A percentile compares a stretch with the other conserved stretches of the same genome.
Evolutionary conservation across 306 rosid species (phyloP).

Genomic region (Gynostemma pentaphyllum): DNA sequence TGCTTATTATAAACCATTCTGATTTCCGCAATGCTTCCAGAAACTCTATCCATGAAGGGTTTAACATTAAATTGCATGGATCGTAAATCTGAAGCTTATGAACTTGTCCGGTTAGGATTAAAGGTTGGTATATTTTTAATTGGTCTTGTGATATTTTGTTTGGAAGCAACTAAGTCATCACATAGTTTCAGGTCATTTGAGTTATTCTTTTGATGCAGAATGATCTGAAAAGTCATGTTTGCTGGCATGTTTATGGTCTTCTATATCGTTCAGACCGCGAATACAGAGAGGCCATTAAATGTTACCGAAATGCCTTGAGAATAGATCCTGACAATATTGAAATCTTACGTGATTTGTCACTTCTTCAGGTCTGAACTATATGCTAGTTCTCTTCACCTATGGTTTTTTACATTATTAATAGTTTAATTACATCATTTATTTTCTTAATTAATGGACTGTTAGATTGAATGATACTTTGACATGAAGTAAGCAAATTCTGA

Average conservation of each 20-base stretch:
- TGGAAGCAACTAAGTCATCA: not conserved
- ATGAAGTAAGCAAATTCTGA: not conserved
- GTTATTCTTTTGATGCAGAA: constrained; percentile 46
- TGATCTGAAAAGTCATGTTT: constrained; percentile 98
- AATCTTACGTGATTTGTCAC: constrained; percentile 84
- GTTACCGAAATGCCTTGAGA: constrained; percentile 84
- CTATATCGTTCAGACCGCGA: constrained; percentile 97
- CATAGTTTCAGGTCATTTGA: constrained; percentile 5
- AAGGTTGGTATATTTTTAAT: constrained; percentile 44
- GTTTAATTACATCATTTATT: not conserved
- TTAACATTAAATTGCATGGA: constrained; percentile 95
- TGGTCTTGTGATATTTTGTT: not conserved
- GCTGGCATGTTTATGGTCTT: constrained; percentile 99
- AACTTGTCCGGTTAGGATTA: constrained; percentile 84
- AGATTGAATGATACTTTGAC: not conserved
- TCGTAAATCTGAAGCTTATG: constrained; percentile 95
- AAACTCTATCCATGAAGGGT: constrained; percentile 98
- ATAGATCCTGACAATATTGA: constrained; percentile 98
- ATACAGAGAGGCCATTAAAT: constrained; percentile 94
- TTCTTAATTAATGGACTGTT: not conserved
- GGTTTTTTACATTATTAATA: constrained; percentile 7
- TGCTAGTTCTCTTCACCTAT: constrained; percentile 1
- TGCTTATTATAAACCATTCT: not conserved
- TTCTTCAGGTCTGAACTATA: constrained; percentile 57
- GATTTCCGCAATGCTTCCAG: constrained; percentile 18